Percentiles rank a stretch among this genome's conserved stretches.
Evolutionary conservation across 2,329 filamentous ascomycete genomes (phyloP).

Genomic region (Trichoderma arundinaceum): DNA sequence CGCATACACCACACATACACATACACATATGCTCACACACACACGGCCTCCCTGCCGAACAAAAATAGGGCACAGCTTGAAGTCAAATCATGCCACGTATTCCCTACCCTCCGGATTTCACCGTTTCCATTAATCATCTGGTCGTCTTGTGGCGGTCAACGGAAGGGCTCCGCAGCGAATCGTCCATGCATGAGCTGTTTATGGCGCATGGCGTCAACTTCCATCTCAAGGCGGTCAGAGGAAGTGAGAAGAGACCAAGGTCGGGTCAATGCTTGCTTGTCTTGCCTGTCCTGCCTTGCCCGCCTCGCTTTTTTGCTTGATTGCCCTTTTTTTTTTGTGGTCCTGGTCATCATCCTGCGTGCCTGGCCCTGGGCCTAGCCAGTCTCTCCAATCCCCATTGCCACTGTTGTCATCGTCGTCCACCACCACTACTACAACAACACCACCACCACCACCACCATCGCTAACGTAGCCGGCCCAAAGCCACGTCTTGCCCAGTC

Average conservation of each 20-base stretch:
- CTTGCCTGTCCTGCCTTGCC: background rate
- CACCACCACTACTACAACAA: conserved; percentile 12
- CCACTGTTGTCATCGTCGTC: conserved; percentile 13
- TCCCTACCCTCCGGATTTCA: conserved; percentile 16
- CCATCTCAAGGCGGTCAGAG: conserved; percentile 28
- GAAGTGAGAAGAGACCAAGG: conserved; percentile 1
- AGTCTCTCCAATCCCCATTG: conserved; percentile 1
- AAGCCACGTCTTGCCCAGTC: conserved; percentile 10
- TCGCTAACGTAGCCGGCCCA: background rate
- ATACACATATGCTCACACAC: background rate
- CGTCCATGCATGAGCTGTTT: conserved; percentile 31
- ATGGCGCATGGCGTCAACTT: conserved; percentile 29
- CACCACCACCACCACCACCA: conserved; percentile 18
- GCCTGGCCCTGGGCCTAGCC: conserved; percentile 9
- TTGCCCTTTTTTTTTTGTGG: conserved; percentile 1
- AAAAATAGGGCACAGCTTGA: conserved; percentile 21
- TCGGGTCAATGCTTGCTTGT: conserved; percentile 19
- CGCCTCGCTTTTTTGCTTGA: background rate
- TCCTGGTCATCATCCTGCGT: conserved; percentile 11
- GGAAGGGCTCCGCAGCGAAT: conserved; percentile 27
- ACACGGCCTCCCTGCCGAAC: conserved; percentile 9
- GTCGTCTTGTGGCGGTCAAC: conserved; percentile 28
- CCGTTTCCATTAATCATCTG: conserved; percentile 28
- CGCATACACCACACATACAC: background rate
- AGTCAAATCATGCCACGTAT: conserved; percentile 29